Base-by-base conservation (phyloP, 768 basidiomycete genomes). In the Russula earlei region DNA sequence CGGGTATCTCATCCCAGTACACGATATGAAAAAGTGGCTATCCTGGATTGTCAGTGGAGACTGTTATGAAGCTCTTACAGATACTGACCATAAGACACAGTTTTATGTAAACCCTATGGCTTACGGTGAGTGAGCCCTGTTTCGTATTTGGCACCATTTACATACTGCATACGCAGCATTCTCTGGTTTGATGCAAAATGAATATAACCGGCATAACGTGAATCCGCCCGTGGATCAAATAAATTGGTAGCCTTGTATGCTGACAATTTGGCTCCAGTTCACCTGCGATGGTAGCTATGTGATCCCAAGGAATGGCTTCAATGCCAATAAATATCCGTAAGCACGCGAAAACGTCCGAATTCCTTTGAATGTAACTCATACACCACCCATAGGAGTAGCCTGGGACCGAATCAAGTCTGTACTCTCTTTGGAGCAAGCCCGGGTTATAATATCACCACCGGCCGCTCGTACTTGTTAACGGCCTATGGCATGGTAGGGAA, bases 171-270 rank as follows among this genome's bases (percentile, higher is more conserved):
- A n/a, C 10, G 27, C 56, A 82, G 82, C 81, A 0, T 92, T 87
- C 77, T 80, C 85, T 61, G 82, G 80, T 2, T 72, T 78, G 36
- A 86, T 94, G 83, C 82, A 86, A 69, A 93, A 93, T 67, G 91
- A 95, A 67, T 91, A 92, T 69, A 79, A 75, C 74, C 79, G 81
- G 17, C 80, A 82, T 34, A 67, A 77, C 19, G 85, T 85, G 65
- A 62, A 73, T 68, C 14, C 22, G 40, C 24, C 15, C 62, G 14
- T 20, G 52, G 14, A 61, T 46, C 12, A 22, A 11, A 19, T 24
- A 9, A 27, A 27, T 55, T 11, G 31, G 34, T 55, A 36, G 54
- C 57, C 55, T 29, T 44, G 31, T n/a, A 31, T 25, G 7, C 52
- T 20, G 37, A 55, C 56, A 52, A 46, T 56, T 24, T 38, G 52